Conservation (phyloP, 495 filamentous ascomycete species). For the Penicillium bovifimosum region DNA sequence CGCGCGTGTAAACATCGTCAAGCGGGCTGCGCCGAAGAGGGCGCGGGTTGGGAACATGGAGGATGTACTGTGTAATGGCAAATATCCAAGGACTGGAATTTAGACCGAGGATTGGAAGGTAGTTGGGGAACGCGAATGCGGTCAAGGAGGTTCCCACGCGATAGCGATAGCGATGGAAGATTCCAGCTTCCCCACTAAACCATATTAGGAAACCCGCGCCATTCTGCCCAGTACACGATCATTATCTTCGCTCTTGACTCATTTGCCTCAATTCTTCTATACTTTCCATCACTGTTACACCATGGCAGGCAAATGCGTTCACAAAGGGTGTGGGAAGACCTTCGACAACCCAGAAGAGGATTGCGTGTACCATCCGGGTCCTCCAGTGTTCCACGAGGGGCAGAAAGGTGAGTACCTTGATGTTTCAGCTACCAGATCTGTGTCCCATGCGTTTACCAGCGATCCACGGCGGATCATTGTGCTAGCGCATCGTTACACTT, state of each 20-base stretch:
- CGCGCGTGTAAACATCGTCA: slow-evolving; percentile 78
- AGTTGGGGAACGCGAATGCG: slow-evolving; percentile 4
- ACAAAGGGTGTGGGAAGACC: slow-evolving; percentile 88
- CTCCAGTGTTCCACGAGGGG: slow-evolving; percentile 94
- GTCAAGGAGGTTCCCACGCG: slow-evolving; percentile 13
- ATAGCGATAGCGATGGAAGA: slow-evolving; percentile 34
- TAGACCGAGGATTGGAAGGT: not conserved
- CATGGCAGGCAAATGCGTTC: slow-evolving; percentile 90
- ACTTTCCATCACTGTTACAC: slow-evolving; percentile 8
- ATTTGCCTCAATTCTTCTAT: not conserved
- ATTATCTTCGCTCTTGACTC: slow-evolving; percentile 1
- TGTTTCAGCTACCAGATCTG: slow-evolving; percentile 17
- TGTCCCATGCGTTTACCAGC: not conserved
- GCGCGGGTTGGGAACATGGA: slow-evolving; percentile 35
- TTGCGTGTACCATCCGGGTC: slow-evolving; percentile 89
- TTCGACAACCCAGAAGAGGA: slow-evolving; percentile 80
- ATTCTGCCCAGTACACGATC: slow-evolving; percentile 3
- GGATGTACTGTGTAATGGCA: slow-evolving; percentile 7
- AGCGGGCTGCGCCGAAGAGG: slow-evolving; percentile 52
- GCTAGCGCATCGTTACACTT: not conserved
- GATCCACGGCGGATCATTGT: not conserved
- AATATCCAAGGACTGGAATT: not conserved
- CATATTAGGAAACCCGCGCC: slow-evolving; percentile 23
- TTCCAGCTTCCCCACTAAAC: slow-evolving; percentile 45
- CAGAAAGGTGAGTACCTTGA: slow-evolving; percentile 79